Evolutionary conservation across 2,329 filamentous ascomycete species (phyloP).

Genomic region (Fusarium mangiferae): DNA sequence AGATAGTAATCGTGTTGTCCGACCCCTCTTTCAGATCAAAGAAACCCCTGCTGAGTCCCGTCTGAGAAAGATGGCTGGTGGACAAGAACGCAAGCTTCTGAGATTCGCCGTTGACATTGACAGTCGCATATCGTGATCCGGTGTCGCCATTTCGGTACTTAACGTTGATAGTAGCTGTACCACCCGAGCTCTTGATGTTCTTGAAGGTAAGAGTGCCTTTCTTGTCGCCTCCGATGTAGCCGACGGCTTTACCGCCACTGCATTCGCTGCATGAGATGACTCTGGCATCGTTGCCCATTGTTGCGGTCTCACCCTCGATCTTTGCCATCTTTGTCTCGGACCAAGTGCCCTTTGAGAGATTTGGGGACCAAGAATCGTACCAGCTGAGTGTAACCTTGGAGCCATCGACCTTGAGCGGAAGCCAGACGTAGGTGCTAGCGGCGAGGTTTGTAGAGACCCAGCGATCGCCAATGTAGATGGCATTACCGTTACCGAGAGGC

Average conservation of each 20-base stretch:
- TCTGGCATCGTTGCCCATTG: conserved; percentile 57
- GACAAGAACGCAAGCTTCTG: conserved; percentile 66
- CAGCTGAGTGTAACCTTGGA: conserved; percentile 62
- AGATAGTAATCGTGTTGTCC: conserved; percentile 60
- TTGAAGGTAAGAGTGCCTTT: conserved; percentile 60
- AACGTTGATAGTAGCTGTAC: conserved; percentile 63
- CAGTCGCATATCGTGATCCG: conserved; percentile 61
- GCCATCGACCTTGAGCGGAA: conserved; percentile 65
- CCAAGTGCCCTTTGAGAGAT: conserved; percentile 57
- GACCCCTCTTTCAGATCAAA: conserved; percentile 59
- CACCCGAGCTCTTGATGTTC: conserved; percentile 56
- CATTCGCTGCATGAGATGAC: conserved; percentile 61
- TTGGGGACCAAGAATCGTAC: conserved; percentile 64
- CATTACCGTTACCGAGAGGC: conserved; percentile 49
- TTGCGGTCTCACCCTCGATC: conserved; percentile 63
- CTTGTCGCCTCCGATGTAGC: conserved; percentile 63
- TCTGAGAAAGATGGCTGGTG: conserved; percentile 51
- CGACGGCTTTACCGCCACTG: conserved; percentile 59
- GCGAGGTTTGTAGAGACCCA: conserved; percentile 71
- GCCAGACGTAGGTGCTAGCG: conserved; percentile 72
- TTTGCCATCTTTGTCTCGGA: conserved; percentile 56
- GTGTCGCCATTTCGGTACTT: conserved; percentile 67
- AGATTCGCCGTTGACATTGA: conserved; percentile 64
- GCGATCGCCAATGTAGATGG: conserved; percentile 74
- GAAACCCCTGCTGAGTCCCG: conserved; percentile 57